phyloP scores from a whole-genome alignment of 2,329 filamentous ascomycete species.

The Cordyceps javanica region DNA sequence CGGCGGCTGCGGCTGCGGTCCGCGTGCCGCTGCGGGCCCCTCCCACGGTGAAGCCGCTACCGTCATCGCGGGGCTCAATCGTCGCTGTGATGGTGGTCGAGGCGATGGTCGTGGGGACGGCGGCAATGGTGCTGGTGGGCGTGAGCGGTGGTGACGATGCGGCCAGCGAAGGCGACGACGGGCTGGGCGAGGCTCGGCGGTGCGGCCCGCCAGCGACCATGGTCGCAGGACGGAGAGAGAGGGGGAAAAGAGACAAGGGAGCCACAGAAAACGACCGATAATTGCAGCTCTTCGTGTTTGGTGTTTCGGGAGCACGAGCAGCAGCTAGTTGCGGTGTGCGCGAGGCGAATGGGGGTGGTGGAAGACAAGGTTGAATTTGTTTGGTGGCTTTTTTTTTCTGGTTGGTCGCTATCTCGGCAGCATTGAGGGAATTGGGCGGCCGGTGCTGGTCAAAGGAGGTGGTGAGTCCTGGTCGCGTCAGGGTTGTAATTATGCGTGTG shows the following conservation, averaged over 20 bases:
- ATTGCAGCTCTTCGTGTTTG: too few species aligned
- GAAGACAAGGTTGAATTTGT: not conserved
- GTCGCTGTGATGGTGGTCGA: not conserved
- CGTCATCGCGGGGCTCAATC: not conserved
- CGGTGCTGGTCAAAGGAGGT: not conserved
- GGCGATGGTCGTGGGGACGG: not conserved
- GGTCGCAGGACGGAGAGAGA: not conserved
- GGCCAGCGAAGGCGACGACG: constrained; percentile 3
- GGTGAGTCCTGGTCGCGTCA: too few species aligned
- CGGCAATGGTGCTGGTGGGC: not conserved
- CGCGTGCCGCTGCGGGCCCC: not conserved
- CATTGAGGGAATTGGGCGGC: constrained; percentile 5
- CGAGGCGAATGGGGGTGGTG: not conserved
- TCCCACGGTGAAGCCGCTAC: too few species aligned
- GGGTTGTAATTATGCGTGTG: too few species aligned
- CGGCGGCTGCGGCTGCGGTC: not conserved
- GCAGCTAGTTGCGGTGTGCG: too few species aligned
- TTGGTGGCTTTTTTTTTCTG: not conserved
- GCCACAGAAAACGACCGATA: not conserved
- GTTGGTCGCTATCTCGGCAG: not conserved
- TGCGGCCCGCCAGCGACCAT: constrained; percentile 7
- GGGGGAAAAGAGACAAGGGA: not conserved
- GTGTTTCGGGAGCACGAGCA: too few species aligned
- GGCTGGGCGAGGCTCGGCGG: constrained; percentile 12
- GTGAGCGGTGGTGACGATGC: constrained; percentile 4